phyloP scores from a whole-genome alignment of 805 yeast species.

The Lipomyces kockii region DNA sequence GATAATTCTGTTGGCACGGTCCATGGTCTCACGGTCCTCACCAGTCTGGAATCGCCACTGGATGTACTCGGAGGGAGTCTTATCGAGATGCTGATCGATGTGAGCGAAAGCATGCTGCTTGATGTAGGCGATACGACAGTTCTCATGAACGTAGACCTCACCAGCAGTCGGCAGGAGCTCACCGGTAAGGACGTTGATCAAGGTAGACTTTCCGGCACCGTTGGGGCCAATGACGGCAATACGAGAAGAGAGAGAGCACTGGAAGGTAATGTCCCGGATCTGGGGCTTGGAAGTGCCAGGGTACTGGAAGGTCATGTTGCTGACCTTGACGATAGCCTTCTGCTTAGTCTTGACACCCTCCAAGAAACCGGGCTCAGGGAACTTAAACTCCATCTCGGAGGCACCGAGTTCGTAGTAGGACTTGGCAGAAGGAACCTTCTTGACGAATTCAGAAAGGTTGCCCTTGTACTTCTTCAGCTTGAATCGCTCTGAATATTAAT shows the following conservation, averaged over 20 bases:
- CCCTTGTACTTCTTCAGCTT: slow-evolving; percentile 99
- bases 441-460: slow-evolving; percentile 98
- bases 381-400: slow-evolving; percentile 91
- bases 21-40: slow-evolving; percentile 99
- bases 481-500: slow-evolving; percentile 67
- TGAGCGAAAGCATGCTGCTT: slow-evolving; percentile 99
- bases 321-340: slow-evolving; percentile 98
- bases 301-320: slow-evolving; percentile 98
- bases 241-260: slow-evolving; percentile 98
- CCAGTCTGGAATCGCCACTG: slow-evolving; percentile 99
- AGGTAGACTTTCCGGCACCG: slow-evolving; percentile 99
- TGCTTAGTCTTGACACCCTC: slow-evolving; percentile 99
- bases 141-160: slow-evolving; percentile 99
- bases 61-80: slow-evolving; percentile 99
- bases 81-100: slow-evolving; percentile 97
- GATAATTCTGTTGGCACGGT: slow-evolving; percentile 98
- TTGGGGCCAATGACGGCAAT: slow-evolving; percentile 99
- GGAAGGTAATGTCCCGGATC: slow-evolving; percentile 89
- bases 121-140: slow-evolving; percentile 99
- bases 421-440: slow-evolving; percentile 98
- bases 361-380: slow-evolving; percentile 99
- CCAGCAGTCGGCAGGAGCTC: slow-evolving; percentile 97
- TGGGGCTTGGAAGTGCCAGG: slow-evolving; percentile 99
- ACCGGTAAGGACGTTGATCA: slow-evolving; percentile 98
- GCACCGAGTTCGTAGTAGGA: slow-evolving; percentile 99